Percentiles rank a stretch among this genome's conserved stretches.
Evolutionary conservation across 148 eudicot species (phyloP).

Genomic region (Pouteria glomerata): DNA sequence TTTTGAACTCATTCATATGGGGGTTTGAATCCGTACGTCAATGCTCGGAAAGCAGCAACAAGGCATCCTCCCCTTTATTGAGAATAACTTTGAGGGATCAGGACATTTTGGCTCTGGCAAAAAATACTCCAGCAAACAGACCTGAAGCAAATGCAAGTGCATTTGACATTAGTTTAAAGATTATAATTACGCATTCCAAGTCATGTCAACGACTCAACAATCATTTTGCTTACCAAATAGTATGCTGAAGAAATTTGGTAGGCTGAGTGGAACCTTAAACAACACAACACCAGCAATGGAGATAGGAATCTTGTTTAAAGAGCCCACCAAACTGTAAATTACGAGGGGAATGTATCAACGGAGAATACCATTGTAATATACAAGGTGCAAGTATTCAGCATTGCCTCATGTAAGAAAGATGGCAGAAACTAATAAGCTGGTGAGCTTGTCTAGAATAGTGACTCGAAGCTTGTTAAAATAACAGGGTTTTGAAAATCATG

Average conservation of each 20-base stretch:
- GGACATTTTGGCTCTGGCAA: slow-evolving; percentile 83
- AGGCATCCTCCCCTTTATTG: not conserved
- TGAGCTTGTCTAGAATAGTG: not conserved
- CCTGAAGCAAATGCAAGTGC: slow-evolving; percentile 29
- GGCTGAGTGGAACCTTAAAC: slow-evolving; percentile 68
- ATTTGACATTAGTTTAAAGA: slow-evolving; percentile 2
- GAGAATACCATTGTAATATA: too few species aligned
- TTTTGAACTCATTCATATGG: not conserved
- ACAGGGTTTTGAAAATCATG: not conserved
- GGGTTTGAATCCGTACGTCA: not conserved
- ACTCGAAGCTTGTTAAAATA: not conserved
- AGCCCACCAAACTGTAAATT: slow-evolving; percentile 63
- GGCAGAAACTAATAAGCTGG: not conserved
- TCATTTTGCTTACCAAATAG: slow-evolving; percentile 56
- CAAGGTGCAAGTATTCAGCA: too few species aligned
- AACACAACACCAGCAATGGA: slow-evolving; percentile 63
- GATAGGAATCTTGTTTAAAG: slow-evolving; percentile 76
- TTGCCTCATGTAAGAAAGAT: not conserved
- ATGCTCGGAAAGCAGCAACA: not conserved
- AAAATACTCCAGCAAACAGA: slow-evolving; percentile 76
- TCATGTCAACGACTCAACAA: not conserved
- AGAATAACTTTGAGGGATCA: slow-evolving; percentile 13
- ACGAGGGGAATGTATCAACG: slow-evolving; percentile 7
- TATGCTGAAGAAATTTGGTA: slow-evolving; percentile 66
- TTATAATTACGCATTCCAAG: not conserved